Base-by-base conservation (phyloP, 768 basidiomycete genomes). In the Saitozyma podzolica region DNA sequence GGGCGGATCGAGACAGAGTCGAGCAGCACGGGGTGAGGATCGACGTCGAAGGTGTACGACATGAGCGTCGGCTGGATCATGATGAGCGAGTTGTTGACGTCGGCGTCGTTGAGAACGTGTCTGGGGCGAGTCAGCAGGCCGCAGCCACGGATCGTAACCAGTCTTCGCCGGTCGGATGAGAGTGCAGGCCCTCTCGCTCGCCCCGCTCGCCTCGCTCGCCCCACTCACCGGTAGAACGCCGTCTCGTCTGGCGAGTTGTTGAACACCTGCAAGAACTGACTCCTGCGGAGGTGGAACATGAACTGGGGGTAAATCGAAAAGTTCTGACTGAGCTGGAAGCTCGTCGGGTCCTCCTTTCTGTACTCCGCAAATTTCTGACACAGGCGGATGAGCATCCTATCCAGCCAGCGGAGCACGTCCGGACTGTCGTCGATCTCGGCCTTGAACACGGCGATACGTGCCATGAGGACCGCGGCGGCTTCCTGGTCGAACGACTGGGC, bases 281-380 rank as follows among this genome's bases (percentile, higher is more conserved):
- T 92, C 78, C 96, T 83, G 62, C 95, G 85, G 64, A 99, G 81
- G 81, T 99, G 96, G 88, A 98, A 99, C 96, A 98, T 99, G 83
- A 99, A 99, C 77, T 98, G 96, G 14, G 96, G 96, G 80, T 99
- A 99, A 72, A 99, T 97, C 78, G 90, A 91, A 81, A 99, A 98
- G 80, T 96, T 96, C 78, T 96, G 92, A 59, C 87, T 84, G 67
- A 99, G 83, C 69, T 92, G 84, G 85, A 99, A 98, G 77, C 89
- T 92, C 43, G 87, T 85, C 9, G 96, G 90, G 77, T 98, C 96
- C 80, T 98, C 96, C 82, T 98, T 98, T 72, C 94, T 83, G 76
- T 98, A 99, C 76, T 97, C 94, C 54, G 96, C 96, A 74, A 98
- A 98, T 83, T 98, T 99, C 83, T 98, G 96, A 82, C 96, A 99